phyloP scores from a whole-genome alignment of 2,329 filamentous ascomycete species.

The Colletotrichum sp. region DNA sequence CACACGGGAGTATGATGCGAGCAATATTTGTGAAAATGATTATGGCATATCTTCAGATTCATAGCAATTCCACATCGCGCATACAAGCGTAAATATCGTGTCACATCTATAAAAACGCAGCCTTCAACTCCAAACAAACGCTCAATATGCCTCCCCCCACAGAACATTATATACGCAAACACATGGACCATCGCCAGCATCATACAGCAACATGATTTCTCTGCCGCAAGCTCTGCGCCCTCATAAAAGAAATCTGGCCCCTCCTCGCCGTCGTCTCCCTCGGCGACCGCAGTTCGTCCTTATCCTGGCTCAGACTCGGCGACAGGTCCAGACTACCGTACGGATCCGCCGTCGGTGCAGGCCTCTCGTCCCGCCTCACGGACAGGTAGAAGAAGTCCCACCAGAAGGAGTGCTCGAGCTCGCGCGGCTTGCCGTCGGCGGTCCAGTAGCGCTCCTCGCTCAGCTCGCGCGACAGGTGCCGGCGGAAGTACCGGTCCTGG shows the following conservation, averaged over 20 bases:
- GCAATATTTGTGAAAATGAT: not conserved
- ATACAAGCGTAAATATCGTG: not conserved
- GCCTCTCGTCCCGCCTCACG: constrained; percentile 35
- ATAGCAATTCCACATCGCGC: rapidly evolving
- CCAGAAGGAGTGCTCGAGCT: constrained; percentile 45
- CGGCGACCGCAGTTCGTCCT: constrained; percentile 15
- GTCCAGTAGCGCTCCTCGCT: constrained; percentile 55
- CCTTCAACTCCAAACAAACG: not conserved
- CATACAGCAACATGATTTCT: constrained; percentile 9
- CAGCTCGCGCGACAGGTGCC: constrained; percentile 49
- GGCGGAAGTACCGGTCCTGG: constrained; percentile 50
- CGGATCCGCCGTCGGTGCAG: not conserved
- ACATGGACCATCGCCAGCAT: rapidly evolving
- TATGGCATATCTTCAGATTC: not conserved
- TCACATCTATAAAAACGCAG: not conserved
- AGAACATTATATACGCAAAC: not conserved
- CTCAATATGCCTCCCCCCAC: not conserved
- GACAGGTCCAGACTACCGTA: constrained; percentile 10
- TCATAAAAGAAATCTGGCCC: constrained; percentile 13
- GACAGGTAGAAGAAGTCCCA: constrained; percentile 49
- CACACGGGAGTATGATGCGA: not conserved
- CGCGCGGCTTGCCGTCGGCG: constrained; percentile 44
- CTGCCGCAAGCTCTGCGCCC: constrained; percentile 14
- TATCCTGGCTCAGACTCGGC: constrained; percentile 4
- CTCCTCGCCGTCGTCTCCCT: constrained; percentile 6